Conservation (phyloP, 148 eudicot genomes). For the Nyssa sinensis region DNA sequence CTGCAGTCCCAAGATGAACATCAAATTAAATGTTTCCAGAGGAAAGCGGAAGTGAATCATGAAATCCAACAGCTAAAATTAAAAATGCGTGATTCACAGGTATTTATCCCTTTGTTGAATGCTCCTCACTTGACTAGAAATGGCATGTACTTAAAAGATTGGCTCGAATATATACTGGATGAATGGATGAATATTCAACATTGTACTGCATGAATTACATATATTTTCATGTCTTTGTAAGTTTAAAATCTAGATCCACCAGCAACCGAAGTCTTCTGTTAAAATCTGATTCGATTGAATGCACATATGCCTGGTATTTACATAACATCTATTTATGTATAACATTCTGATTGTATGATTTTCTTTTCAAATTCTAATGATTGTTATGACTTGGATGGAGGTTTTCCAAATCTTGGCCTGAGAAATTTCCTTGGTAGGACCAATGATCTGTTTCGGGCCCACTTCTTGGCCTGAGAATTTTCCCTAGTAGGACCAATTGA, state of each 20-base stretch:
- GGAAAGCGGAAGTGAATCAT: conserved; percentile 93
- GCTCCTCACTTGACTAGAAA: not conserved
- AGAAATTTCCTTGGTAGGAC: not conserved
- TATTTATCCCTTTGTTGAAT: conserved; percentile 17
- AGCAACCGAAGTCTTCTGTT: not conserved
- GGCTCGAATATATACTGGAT: not conserved
- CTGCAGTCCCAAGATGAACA: conserved; percentile 83
- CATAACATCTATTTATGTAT: not conserved
- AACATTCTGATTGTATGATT: not conserved
- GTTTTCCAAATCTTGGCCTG: no score
- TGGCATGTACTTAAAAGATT: not conserved
- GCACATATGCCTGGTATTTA: no score
- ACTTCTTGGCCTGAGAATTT: not conserved
- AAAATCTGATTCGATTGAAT: not conserved
- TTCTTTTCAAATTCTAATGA: not conserved
- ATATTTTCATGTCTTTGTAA: not conserved
- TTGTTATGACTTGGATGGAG: not conserved
- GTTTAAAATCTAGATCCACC: not conserved
- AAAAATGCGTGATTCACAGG: conserved; percentile 99
- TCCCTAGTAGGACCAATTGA: not conserved
- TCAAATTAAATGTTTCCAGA: conserved; percentile 76
- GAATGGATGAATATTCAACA: not conserved
- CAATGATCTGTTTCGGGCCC: not conserved
- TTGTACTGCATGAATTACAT: not conserved
- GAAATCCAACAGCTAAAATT: conserved; percentile 93